Conservation (phyloP, 108 stramenopile genomes). For the Cylindrotheca fusiformis region DNA sequence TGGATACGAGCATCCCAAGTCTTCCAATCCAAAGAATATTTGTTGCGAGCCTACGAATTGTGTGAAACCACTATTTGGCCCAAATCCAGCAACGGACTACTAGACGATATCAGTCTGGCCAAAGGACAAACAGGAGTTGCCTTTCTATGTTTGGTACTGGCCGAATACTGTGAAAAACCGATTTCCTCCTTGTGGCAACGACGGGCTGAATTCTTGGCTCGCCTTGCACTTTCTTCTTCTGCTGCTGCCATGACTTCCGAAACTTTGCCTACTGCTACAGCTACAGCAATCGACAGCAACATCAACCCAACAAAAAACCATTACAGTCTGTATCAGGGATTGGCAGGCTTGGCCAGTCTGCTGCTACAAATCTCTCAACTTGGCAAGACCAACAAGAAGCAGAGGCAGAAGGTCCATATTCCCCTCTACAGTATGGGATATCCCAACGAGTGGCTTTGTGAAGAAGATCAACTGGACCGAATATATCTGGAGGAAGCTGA, state of each 20-base stretch:
- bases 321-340: slow-evolving; percentile 52
- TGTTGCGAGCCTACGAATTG: slow-evolving; percentile 38
- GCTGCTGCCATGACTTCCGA: no score
- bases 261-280: no score
- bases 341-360: slow-evolving; percentile 36
- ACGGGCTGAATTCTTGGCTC: slow-evolving; percentile 26
- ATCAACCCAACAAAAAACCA: not conserved
- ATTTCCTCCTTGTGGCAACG: slow-evolving; percentile 25
- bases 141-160: slow-evolving; percentile 54
- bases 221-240: slow-evolving; percentile 41
- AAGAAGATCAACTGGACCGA: not conserved
- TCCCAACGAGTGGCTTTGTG: not conserved
- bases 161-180: not conserved
- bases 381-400: not conserved
- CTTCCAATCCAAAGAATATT: slow-evolving; percentile 35
- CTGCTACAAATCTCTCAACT: slow-evolving; percentile 15
- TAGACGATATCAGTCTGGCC: slow-evolving; percentile 69
- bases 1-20: slow-evolving; percentile 54
- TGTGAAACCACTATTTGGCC: slow-evolving; percentile 51
- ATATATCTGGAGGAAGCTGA: not conserved
- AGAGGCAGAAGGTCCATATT: not conserved
- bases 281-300: not conserved
- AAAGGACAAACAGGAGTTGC: slow-evolving; percentile 73
- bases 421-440: not conserved
- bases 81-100: slow-evolving; percentile 36